Percentiles rank a stretch among this genome's conserved stretches.
Conservation (phyloP, 2,329 filamentous ascomycete genomes). For the Diaporthe ilicicola region DNA sequence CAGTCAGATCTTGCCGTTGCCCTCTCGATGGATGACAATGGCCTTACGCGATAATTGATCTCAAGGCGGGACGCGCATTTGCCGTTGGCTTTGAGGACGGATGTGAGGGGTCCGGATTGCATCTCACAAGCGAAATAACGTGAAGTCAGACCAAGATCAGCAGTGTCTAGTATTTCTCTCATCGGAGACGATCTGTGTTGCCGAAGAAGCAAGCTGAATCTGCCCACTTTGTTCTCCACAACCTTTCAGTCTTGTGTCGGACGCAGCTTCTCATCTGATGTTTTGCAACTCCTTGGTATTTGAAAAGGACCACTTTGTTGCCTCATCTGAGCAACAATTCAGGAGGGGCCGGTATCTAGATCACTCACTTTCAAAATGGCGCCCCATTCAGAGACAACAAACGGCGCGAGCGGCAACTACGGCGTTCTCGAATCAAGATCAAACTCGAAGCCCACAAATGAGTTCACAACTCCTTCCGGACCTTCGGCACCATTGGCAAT, state of each 20-base stretch:
- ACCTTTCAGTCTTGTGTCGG: not conserved
- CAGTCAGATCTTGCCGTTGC: not conserved
- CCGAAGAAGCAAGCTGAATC: not conserved
- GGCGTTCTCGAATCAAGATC: not conserved
- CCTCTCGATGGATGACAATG: slow-evolving; percentile 6
- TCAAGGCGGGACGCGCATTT: not conserved
- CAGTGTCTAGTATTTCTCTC: not conserved
- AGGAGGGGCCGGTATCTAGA: not conserved
- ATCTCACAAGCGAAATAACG: not conserved
- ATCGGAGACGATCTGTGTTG: not conserved
- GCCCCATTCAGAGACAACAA: not conserved
- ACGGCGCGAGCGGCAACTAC: not conserved
- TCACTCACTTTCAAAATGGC: not conserved
- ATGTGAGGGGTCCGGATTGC: not conserved
- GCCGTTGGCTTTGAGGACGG: not conserved
- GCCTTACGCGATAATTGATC: not conserved
- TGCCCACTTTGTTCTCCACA: not conserved
- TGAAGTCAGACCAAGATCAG: not conserved
- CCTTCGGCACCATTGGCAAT: slow-evolving; percentile 32
- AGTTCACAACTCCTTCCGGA: slow-evolving; percentile 32
- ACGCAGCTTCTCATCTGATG: not conserved
- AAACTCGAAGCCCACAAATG: not conserved
- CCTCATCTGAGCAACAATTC: not conserved
- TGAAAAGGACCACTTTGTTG: not conserved
- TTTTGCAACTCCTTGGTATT: not conserved